Evolutionary conservation across 768 basidiomycete species (phyloP).

Genomic region (Amylocystis lapponica): DNA sequence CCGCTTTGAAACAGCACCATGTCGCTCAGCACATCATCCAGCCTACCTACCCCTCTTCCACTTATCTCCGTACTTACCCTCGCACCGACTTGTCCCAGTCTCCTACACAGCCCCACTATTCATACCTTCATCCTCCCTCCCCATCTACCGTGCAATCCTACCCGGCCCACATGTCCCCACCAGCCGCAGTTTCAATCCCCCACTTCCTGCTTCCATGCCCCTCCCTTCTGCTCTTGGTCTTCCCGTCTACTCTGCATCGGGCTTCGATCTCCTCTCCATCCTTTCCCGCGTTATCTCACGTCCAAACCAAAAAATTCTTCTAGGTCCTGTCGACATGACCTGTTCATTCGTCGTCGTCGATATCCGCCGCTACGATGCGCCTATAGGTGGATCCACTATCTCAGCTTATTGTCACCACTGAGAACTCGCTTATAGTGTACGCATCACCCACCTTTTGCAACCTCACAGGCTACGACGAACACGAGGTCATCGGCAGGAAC

Average conservation of each 20-base stretch:
- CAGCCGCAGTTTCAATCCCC: conserved; percentile 1
- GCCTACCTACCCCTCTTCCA: background rate
- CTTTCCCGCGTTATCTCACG: conserved; percentile 73
- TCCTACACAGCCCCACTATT: background rate
- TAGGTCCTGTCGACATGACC: conserved; percentile 90
- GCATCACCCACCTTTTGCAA: conserved; percentile 79
- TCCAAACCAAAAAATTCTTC: conserved; percentile 62
- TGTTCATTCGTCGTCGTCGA: conserved; percentile 93
- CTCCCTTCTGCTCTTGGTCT: conserved; percentile 26
- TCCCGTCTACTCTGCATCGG: conserved; percentile 83
- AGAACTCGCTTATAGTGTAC: conserved; percentile 45
- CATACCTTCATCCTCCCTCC: background rate
- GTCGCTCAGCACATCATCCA: background rate
- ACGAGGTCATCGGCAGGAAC: conserved; percentile 82
- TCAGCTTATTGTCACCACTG: too few species aligned
- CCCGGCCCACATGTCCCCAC: conserved; percentile 4
- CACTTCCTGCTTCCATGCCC: conserved; percentile 7
- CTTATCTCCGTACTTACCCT: background rate
- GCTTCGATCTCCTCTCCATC: conserved; percentile 85
- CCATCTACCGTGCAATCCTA: background rate
- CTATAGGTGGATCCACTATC: conserved; percentile 55
- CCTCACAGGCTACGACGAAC: conserved; percentile 68
- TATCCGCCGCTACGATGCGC: conserved; percentile 69
- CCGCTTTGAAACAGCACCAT: background rate
- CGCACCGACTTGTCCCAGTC: conserved; percentile 1